Evolutionary conservation across 345 rosid species (phyloP), one percentile per base, ranked within the genome.

Genomic region (Brassica napus): DNA sequence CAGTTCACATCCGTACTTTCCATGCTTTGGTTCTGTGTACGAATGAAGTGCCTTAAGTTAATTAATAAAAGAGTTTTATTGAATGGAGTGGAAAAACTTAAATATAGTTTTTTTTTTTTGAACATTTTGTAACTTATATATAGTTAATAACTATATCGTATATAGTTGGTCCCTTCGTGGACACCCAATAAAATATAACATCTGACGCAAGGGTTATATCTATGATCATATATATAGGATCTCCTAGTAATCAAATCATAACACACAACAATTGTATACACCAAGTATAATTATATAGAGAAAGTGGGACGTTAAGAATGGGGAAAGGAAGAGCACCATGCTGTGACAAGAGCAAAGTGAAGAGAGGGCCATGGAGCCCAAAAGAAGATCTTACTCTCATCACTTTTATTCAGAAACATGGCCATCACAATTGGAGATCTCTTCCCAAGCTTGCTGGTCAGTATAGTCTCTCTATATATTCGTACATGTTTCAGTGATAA

Each of bases 281-380:
- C 4, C 11, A 31, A 24, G 8, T 4, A 12, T 11, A 63, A 3
- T 35, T 8, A 77, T 4, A 63, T 24, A 8, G 58, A 42, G 32
- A 12, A 39, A 54, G 42, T 62, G 21, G n/a, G 57, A 31, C 24
- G 23, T 14, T 77, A 37, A n/a, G 24, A 23, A 92, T 92, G 97
- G 93, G 92, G 2, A 91, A 81, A 81, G 97, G 97, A 70, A 89
- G 98, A 82, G 91, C 97, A 1, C 97, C 95, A 0, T 94, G 98
- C 52, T 94, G 97, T 71, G 97, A 92, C 66, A 92, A 94, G 86
- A 87, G 75, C 75, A 73, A 86, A 79, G 97, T 94, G 82, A 94
- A 90, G 82, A 92, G 87, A 88, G 98, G 98, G 23, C 93, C 98
- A 76, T 94, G 98, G 98, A 92, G 92, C 42, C 91, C 97, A 54